These are phyloP conservation scores for Gypsophila paniculata DNA, from an alignment of 179 eudicot species.

Conservation along the genomic window DNA sequence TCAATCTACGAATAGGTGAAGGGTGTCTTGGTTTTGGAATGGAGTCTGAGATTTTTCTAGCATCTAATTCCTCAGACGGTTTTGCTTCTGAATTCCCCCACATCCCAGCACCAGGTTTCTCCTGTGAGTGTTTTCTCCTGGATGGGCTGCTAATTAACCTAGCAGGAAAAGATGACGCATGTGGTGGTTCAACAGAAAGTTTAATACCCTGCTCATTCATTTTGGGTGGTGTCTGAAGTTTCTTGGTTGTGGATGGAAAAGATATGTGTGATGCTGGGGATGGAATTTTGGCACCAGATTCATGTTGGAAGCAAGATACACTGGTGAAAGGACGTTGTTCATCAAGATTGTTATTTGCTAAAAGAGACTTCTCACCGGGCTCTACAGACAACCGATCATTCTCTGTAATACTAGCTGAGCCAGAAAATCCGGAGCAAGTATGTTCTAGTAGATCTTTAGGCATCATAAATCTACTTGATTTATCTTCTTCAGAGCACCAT, in stretches of 20 bases:
- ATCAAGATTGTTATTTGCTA: slow-evolving; percentile 24
- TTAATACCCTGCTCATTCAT: slow-evolving; percentile 21
- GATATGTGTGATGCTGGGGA: slow-evolving; percentile 17
- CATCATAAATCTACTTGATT: slow-evolving; percentile 23
- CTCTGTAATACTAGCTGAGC: slow-evolving; percentile 22
- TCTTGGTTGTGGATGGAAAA: slow-evolving; percentile 22
- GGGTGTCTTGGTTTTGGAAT: slow-evolving; percentile 40
- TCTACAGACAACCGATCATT: slow-evolving; percentile 29
- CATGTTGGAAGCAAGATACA: slow-evolving; percentile 24
- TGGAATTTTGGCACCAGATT: slow-evolving; percentile 15
- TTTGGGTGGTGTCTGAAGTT: slow-evolving; percentile 17
- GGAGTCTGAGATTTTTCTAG: slow-evolving; percentile 26
- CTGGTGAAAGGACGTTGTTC: slow-evolving; percentile 27
- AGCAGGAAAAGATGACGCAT: slow-evolving; percentile 25
- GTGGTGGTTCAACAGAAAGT: slow-evolving; percentile 26
- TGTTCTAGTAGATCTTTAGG: slow-evolving; percentile 29
- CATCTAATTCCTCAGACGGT: slow-evolving; percentile 28
- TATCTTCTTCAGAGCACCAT: slow-evolving; percentile 26
- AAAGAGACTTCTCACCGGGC: slow-evolving; percentile 27
- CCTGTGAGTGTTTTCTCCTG: slow-evolving; percentile 34
- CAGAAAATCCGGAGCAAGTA: slow-evolving; percentile 21
- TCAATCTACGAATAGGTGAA: slow-evolving; percentile 61
- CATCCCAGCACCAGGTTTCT: slow-evolving; percentile 29
- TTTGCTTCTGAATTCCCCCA: slow-evolving; percentile 23
- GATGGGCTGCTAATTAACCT: slow-evolving; percentile 36